Evolutionary conservation across 176 grass and related monocot genomes (phyloP).

Genomic region (Aegilops tauschii): DNA sequence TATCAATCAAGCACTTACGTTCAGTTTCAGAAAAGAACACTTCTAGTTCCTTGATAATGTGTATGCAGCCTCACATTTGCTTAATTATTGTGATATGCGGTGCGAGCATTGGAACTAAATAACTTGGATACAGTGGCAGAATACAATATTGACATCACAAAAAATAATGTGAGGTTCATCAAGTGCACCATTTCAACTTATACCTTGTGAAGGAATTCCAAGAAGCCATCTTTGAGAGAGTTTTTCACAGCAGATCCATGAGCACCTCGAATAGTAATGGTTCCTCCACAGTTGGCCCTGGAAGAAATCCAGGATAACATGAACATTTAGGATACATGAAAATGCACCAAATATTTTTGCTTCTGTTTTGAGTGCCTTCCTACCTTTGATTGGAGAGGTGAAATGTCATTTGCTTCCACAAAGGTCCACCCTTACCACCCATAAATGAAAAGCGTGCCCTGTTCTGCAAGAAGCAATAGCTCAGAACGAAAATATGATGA

Average conservation of each 20-base stretch:
- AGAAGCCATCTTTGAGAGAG: conserved; percentile 74
- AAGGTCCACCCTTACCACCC: conserved; percentile 86
- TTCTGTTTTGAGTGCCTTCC: conserved; percentile 24
- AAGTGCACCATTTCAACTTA: conserved; percentile 24
- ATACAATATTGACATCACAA: not conserved
- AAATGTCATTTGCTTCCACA: conserved; percentile 96
- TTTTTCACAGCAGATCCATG: conserved; percentile 45
- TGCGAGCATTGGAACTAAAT: not conserved
- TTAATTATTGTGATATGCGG: not conserved
- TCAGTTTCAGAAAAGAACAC: not conserved
- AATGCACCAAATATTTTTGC: not conserved
- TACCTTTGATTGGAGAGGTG: conserved; percentile 62
- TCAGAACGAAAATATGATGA: not conserved
- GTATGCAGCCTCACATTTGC: not conserved
- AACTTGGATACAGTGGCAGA: not conserved
- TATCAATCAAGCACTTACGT: conserved; percentile 1
- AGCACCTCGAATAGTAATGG: conserved; percentile 55
- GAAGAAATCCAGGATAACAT: not conserved
- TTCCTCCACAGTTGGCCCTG: conserved; percentile 71
- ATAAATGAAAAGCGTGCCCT: conserved; percentile 99
- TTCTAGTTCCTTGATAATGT: not conserved
- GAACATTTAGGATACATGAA: not conserved
- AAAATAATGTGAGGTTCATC: conserved; percentile 3
- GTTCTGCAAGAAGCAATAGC: conserved; percentile 55
- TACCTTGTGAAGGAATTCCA: conserved; percentile 91